phyloP scores from a whole-genome alignment of 75 land plant genomes.

The Pinus taeda region DNA sequence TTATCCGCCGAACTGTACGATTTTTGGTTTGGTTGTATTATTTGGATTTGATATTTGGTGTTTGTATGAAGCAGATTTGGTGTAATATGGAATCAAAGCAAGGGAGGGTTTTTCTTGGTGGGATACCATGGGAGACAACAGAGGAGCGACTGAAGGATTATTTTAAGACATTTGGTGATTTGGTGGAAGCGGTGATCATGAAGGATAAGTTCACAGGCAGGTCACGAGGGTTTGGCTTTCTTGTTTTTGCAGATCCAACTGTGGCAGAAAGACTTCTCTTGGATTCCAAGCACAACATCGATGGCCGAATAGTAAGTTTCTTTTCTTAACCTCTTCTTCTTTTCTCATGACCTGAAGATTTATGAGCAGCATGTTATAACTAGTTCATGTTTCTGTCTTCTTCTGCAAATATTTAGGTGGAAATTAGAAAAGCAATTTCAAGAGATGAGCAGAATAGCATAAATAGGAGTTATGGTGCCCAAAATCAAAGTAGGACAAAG shows the following conservation, averaged over 20 bases:
- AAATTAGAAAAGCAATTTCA: conserved; percentile 50
- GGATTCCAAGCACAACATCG: too few relatives aligned
- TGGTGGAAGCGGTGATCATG: conserved; percentile 35
- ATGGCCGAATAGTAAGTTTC: too few relatives aligned
- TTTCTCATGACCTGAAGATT: background rate
- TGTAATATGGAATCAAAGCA: conserved; percentile 27
- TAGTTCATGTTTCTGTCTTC: background rate
- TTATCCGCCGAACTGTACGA: too few relatives aligned
- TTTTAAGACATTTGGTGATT: conserved; percentile 31
- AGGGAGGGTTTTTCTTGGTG: conserved; percentile 33
- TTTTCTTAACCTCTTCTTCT: too few relatives aligned
- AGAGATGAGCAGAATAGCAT: conserved; percentile 48
- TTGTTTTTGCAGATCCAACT: conserved; percentile 33
- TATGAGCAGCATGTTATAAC: conserved; percentile 8
- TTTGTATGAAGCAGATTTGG: too few relatives aligned
- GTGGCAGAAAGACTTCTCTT: too few relatives aligned
- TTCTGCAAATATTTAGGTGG: conserved; percentile 22
- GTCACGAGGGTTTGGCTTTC: conserved; percentile 37
- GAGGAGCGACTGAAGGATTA: conserved; percentile 18
- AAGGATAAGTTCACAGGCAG: conserved; percentile 36
- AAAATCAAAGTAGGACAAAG: conserved; percentile 43
- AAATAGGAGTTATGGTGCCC: conserved; percentile 27
- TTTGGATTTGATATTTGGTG: too few relatives aligned
- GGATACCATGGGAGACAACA: background rate
- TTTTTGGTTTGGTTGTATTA: too few relatives aligned